These are phyloP conservation scores for Didymellaceae sp. DNA, from an alignment of 2,329 filamentous ascomycete species.

Conservation along the genomic window DNA sequence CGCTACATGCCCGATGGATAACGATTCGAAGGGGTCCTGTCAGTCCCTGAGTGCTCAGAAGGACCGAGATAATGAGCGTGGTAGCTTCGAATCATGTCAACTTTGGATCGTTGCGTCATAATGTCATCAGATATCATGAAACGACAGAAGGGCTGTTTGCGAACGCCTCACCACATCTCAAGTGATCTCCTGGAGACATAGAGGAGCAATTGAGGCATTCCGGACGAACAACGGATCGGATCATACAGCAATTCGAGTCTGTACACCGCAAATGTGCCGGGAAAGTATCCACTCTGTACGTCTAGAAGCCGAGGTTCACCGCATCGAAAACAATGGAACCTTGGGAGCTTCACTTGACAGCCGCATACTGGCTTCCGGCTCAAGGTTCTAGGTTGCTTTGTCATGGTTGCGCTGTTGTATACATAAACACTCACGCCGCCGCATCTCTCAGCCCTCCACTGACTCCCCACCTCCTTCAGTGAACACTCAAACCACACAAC, in stretches of 20 bases:
- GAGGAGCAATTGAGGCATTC: neutral
- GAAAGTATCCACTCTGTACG: slow-evolving; percentile 9
- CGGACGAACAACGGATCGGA: neutral
- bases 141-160: neutral
- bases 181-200: too few species aligned
- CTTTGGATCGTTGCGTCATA: slow-evolving; percentile 6
- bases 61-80: neutral
- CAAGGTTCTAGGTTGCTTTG: slow-evolving; percentile 7
- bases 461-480: neutral
- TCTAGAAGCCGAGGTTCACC: slow-evolving; percentile 19
- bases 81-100: neutral
- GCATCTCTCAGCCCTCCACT: neutral
- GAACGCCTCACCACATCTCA: neutral
- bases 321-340: slow-evolving; percentile 9
- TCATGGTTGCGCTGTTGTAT: slow-evolving; percentile 9
- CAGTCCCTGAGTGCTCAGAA: neutral
- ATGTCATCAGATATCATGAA: neutral
- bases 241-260: slow-evolving; percentile 6
- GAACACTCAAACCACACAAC: neutral
- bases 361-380: slow-evolving; percentile 9
- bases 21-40: slow-evolving; percentile 1
- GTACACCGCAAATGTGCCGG: slow-evolving; percentile 1
- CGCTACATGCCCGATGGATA: slow-evolving; percentile 1
- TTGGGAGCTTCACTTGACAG: slow-evolving; percentile 6
- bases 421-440: neutral